Conservation (phyloP, 805 yeast genomes). For the Komagataella kurtzmanii region DNA sequence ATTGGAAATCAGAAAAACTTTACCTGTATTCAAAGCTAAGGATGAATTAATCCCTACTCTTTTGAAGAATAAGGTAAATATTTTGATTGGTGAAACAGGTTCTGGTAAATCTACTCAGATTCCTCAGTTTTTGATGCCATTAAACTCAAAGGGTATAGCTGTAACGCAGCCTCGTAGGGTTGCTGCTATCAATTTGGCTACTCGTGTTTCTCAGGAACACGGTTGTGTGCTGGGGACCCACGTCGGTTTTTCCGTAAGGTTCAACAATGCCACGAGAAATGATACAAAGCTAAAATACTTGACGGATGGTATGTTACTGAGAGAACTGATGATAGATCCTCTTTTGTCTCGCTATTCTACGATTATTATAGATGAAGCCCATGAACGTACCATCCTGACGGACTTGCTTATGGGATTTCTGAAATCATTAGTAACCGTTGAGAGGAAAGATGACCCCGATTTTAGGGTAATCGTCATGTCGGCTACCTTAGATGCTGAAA, state of each 20-base stretch:
- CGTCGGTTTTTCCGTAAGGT: slow-evolving; percentile 90
- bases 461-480: slow-evolving; percentile 82
- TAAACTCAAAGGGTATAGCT: slow-evolving; percentile 47
- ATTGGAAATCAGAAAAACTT: slow-evolving; percentile 34
- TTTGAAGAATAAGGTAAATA: slow-evolving; percentile 46
- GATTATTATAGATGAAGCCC: slow-evolving; percentile 90
- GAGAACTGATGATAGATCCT: slow-evolving; percentile 78
- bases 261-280: slow-evolving; percentile 50
- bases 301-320: slow-evolving; percentile 94
- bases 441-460: slow-evolving; percentile 31
- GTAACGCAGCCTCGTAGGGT: slow-evolving; percentile 97
- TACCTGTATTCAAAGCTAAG: slow-evolving; percentile 70
- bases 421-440: slow-evolving; percentile 40
- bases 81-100: slow-evolving; percentile 93
- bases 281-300: slow-evolving; percentile 68
- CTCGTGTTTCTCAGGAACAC: slow-evolving; percentile 81
- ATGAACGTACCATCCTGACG: slow-evolving; percentile 87
- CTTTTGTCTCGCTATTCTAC: slow-evolving; percentile 53
- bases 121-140: slow-evolving; percentile 74
- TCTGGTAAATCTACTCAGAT: slow-evolving; percentile 96
- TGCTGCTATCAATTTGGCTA: slow-evolving; percentile 89
- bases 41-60: slow-evolving; percentile 47
- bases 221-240: slow-evolving; percentile 67
- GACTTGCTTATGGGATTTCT: slow-evolving; percentile 84
- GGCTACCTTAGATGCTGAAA: slow-evolving; percentile 89